Conservation (phyloP, 805 yeast genomes). For the Lachancea mirantina region DNA sequence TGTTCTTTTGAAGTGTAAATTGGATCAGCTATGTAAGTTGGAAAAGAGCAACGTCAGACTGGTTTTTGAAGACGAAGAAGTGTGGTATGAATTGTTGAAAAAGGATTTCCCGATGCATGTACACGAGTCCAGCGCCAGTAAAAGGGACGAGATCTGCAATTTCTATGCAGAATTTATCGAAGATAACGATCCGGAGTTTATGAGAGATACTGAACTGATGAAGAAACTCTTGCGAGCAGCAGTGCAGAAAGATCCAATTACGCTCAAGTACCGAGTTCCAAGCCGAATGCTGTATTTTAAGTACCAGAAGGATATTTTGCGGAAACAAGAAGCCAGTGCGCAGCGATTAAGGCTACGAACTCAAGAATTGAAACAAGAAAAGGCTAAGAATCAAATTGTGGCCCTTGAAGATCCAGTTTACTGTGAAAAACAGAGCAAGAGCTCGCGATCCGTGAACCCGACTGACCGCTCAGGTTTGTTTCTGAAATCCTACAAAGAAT, state of each 20-base stretch:
- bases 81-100: slow-evolving; percentile 30
- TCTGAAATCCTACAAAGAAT: slow-evolving; percentile 17
- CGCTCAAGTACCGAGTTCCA: slow-evolving; percentile 30
- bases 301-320: slow-evolving; percentile 28
- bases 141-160: slow-evolving; percentile 17
- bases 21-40: slow-evolving; percentile 28
- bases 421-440: slow-evolving; percentile 11
- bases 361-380: slow-evolving; percentile 25
- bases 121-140: slow-evolving; percentile 26
- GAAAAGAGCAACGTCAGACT: slow-evolving; percentile 29
- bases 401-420: slow-evolving; percentile 20
- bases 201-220: slow-evolving; percentile 14
- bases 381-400: slow-evolving; percentile 28
- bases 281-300: slow-evolving; percentile 31
- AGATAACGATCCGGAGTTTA: slow-evolving; percentile 10
- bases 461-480: slow-evolving; percentile 14
- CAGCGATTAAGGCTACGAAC: slow-evolving; percentile 30
- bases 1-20: slow-evolving; percentile 25
- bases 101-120: slow-evolving; percentile 33
- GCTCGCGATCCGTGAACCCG: slow-evolving; percentile 3
- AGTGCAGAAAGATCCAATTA: slow-evolving; percentile 15
- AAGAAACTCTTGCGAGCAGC: slow-evolving; percentile 11
- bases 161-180: slow-evolving; percentile 16
- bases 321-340: slow-evolving; percentile 32
- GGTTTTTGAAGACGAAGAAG: slow-evolving; percentile 34